These are phyloP conservation scores for Cordyceps farinosa DNA, from an alignment of 2,329 filamentous ascomycete species.

Conservation along the genomic window DNA sequence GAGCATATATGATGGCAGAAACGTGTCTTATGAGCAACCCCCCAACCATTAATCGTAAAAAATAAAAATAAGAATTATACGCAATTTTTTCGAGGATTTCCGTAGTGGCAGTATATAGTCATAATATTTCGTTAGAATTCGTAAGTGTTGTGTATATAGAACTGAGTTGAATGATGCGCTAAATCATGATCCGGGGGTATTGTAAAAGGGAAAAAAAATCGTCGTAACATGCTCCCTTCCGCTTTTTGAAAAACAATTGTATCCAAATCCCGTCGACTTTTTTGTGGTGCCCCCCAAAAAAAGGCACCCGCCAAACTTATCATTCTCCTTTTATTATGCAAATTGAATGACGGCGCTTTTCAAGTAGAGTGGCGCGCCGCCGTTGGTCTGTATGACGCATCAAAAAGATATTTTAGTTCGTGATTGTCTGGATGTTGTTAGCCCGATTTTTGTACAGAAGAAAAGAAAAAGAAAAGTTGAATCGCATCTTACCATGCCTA, in stretches of 20 bases:
- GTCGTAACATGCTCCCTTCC: neutral
- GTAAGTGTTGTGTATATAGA: neutral
- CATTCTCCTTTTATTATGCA: neutral
- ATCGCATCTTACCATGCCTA: neutral
- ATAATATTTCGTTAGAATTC: neutral
- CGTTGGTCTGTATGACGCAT: neutral
- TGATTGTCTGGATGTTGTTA: conserved; percentile 6
- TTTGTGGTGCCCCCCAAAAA: neutral
- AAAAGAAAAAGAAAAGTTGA: neutral
- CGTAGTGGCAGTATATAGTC: neutral
- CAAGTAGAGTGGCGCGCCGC: neutral
- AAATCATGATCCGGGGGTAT: neutral
- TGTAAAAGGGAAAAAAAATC: neutral
- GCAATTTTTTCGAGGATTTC: neutral
- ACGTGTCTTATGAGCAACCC: neutral
- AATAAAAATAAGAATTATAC: too few relatives aligned
- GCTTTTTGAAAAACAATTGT: neutral
- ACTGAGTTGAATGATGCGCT: neutral
- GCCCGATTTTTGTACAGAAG: neutral
- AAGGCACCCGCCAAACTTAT: neutral
- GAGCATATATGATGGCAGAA: neutral
- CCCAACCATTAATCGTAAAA: neutral
- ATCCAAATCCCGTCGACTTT: neutral
- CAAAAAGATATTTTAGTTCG: neutral
- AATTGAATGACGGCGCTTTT: neutral